phyloP scores from a whole-genome alignment of 345 rosid genomes.

The Litchi chinensis region DNA sequence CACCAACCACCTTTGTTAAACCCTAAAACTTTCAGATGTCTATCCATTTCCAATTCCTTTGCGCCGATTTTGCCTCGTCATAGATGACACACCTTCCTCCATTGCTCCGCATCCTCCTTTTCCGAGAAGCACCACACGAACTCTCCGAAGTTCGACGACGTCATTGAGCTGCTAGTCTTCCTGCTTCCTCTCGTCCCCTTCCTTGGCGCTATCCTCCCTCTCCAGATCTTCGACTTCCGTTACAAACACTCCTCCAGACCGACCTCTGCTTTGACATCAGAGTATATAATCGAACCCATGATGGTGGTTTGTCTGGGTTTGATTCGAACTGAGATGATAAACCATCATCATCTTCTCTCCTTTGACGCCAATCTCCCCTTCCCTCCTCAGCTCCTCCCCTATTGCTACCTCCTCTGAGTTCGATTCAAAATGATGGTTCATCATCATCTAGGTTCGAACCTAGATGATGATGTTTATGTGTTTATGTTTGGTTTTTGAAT shows the following conservation, averaged over 20 bases:
- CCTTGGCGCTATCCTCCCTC: constrained; percentile 91
- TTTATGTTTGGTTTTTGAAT: too few relatives aligned
- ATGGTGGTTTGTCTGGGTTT: too few relatives aligned
- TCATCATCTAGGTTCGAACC: too few relatives aligned
- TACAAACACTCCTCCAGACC: constrained; percentile 88
- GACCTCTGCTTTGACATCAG: constrained; percentile 86
- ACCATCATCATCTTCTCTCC: too few relatives aligned
- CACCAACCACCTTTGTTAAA: constrained; percentile 36
- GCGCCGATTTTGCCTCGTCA: constrained; percentile 23
- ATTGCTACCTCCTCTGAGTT: too few relatives aligned
- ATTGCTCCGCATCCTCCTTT: constrained; percentile 48
- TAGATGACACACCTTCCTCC: constrained; percentile 17
- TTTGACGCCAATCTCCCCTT: too few relatives aligned
- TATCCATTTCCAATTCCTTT: not conserved
- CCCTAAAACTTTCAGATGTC: constrained; percentile 21
- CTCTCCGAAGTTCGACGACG: constrained; percentile 55
- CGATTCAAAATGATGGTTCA: too few relatives aligned
- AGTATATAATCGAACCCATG: too few relatives aligned
- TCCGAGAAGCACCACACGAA: constrained; percentile 46
- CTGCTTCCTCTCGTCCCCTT: constrained; percentile 90
- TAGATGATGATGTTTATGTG: too few relatives aligned
- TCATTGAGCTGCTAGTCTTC: constrained; percentile 79
- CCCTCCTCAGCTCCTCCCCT: too few relatives aligned
- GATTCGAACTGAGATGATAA: too few relatives aligned
- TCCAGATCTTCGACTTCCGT: constrained; percentile 94